Base-by-base conservation (phyloP, 495 filamentous ascomycete genomes). In the Penicillium subrubescens region DNA sequence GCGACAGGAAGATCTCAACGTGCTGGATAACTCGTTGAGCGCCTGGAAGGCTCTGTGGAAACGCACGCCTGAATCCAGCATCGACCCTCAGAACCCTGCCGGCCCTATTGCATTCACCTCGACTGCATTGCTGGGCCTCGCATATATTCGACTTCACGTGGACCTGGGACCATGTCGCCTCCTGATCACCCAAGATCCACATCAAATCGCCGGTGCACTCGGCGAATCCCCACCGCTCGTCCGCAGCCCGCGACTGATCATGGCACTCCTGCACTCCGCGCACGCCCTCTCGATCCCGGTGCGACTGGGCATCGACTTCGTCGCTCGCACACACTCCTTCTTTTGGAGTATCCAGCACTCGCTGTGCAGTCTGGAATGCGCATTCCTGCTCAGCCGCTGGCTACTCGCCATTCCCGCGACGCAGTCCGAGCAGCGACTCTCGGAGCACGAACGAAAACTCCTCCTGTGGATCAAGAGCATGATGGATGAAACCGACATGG, bases 401-500 rank as follows among this genome's bases (percentile, higher is more conserved):
- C 70, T 87, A 14, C 79, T 82, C 14, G 73, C 75, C 10, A 80
- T 85, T 23, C 82, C 83, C 15, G 64, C 73, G 8, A 81, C 80
- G 0, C 79, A 81, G 53, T 70, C 78, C 5, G 79, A 82, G 43
- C 81, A 82, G 54, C 71, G 77, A 43, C 65, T 83, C 23, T 81
- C 79, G 2, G 81, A 81, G 29, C 79, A 92, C 58, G 90, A 92
- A 71, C 79, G 79, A 57, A 86, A 86, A 63, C 78, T 92, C 11
- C 82, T 90, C 23, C 75, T 86, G 44, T 89, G 85, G 81, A 82
- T 92, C 41, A 86, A 88, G 57, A 88, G 85, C 67, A 90, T 92
- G 86, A 82, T 92, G 67, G 87, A 90, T 69, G 90, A 92, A 79
- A 92, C 90, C 10, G 88, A 90, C 64, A 88, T 90, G 72, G 87